Base-by-base conservation (phyloP, 331 rosid genomes). In the Cydonia oblonga region DNA sequence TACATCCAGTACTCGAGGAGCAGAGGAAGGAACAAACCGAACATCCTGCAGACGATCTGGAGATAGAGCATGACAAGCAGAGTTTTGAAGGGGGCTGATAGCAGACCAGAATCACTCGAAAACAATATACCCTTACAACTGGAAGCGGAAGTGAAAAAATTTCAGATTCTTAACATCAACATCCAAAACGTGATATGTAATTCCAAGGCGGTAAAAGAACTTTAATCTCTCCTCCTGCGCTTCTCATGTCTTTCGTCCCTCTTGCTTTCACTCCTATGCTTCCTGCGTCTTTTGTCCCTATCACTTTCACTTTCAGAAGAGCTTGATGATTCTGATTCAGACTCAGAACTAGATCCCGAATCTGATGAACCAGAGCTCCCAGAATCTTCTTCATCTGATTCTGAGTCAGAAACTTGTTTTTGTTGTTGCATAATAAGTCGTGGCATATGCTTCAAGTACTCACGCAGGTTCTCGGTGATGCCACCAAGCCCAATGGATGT, bases 401-500 rank as follows among this genome's bases (percentile, higher is more conserved):
- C 90, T 4, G 96, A 66, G 6, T 85, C 90, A 6, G 88, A 88
- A 1, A 59, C 88, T 14, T 78, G 85, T 52, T 88, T 82, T 75
- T 88, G 90, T 65, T 91, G 97, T 76, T 93, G 93, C 97, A 93
- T 89, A 70, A 91, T 93, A 5, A 89, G 88, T 30, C 96, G 87
- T 2, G 97, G 96, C 98, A 93, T 91, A 63, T 91, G 89, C 87
- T 88, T 91, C 85, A 93, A 79, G 78, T 91, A 89, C 68, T 91
- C 97, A 0, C 96, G 92, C 30, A 93, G 81, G 72, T 87, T 93
- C 76, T 93, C 97, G 0, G 98, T 93, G 68, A 91, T 86, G 61
- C 98, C 97, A 69, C 98, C 98, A 73, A 93, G 97, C 59, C 98
- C 98, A 72, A 93, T 93, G 38, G 97, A 90, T 18, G 98, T 90